Evolutionary conservation across 768 basidiomycete genomes (phyloP).

Genomic region (Trichaptum fuscoviolaceum): DNA sequence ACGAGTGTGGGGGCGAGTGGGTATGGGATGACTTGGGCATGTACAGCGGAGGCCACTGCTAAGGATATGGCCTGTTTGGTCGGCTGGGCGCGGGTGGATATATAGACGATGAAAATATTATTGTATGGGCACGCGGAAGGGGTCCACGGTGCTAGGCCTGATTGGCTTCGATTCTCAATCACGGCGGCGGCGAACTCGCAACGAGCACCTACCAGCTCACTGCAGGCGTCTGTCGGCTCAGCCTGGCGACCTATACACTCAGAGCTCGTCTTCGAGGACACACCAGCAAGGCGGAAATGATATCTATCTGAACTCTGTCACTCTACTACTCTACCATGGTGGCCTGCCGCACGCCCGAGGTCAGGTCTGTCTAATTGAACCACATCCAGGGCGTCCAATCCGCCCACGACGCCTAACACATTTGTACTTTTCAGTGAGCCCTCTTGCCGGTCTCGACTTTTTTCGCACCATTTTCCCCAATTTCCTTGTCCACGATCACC

Average conservation of each 20-base stretch:
- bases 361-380: background rate
- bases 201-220: background rate
- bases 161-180: background rate
- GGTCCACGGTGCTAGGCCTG: slow-evolving; percentile 32
- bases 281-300: background rate
- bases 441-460: background rate
- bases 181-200: background rate
- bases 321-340: background rate
- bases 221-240: background rate
- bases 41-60: slow-evolving; percentile 6
- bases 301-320: slow-evolving; percentile 1
- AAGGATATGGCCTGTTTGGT: slow-evolving; percentile 8
- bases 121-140: slow-evolving; percentile 55
- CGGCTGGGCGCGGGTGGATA: slow-evolving; percentile 23
- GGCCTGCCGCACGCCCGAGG: background rate
- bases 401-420: background rate
- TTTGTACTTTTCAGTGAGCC: background rate
- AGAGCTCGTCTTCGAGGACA: background rate
- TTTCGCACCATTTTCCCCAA: background rate
- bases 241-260: background rate
- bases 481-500: background rate
- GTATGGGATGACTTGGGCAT: slow-evolving; percentile 12
- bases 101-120: slow-evolving; percentile 34
- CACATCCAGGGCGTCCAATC: background rate
- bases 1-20: slow-evolving; percentile 23